A percentile compares a stretch with the other conserved stretches of the same genome.
These are phyloP conservation scores for Chaetomidium leptoderma DNA, from an alignment of 495 filamentous ascomycete genomes.

Conservation along the genomic window DNA sequence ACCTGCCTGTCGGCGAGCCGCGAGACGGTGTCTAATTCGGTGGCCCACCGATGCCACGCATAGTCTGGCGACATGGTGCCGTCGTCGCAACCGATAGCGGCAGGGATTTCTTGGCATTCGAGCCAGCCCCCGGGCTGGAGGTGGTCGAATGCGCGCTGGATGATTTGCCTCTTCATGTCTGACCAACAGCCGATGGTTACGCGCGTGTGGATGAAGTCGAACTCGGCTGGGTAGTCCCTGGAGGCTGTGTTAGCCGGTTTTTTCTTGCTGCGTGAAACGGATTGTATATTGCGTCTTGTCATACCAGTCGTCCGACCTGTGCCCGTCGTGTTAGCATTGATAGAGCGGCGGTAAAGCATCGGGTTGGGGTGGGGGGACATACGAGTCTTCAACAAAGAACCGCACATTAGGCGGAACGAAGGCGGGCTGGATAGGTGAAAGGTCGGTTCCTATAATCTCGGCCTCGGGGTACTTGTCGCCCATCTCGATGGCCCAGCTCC, in stretches of 20 bases:
- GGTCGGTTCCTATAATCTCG: conserved; percentile 38
- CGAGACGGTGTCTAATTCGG: conserved; percentile 47
- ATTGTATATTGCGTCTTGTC: neutral
- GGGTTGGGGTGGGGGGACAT: conserved; percentile 4
- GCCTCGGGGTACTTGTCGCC: conserved; percentile 45
- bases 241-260: conserved; percentile 16
- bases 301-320: conserved; percentile 35
- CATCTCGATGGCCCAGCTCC: conserved; percentile 47
- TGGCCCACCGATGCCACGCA: conserved; percentile 50
- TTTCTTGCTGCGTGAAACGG: neutral
- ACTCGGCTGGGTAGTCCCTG: conserved; percentile 26
- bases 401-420: conserved; percentile 42
- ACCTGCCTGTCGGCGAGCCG: conserved; percentile 48
- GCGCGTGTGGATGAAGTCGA: conserved; percentile 51
- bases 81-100: conserved; percentile 58
- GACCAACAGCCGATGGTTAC: conserved; percentile 44
- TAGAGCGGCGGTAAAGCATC: neutral
- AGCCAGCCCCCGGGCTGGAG: conserved; percentile 63
- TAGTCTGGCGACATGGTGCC: conserved; percentile 46
- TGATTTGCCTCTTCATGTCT: conserved; percentile 40
- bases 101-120: conserved; percentile 59
- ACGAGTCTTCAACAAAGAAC: conserved; percentile 49
- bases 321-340: neutral
- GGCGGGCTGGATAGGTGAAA: conserved; percentile 44
- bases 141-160: conserved; percentile 41